Conservation (phyloP, 768 basidiomycete species). For the Amylocystis lapponica region DNA sequence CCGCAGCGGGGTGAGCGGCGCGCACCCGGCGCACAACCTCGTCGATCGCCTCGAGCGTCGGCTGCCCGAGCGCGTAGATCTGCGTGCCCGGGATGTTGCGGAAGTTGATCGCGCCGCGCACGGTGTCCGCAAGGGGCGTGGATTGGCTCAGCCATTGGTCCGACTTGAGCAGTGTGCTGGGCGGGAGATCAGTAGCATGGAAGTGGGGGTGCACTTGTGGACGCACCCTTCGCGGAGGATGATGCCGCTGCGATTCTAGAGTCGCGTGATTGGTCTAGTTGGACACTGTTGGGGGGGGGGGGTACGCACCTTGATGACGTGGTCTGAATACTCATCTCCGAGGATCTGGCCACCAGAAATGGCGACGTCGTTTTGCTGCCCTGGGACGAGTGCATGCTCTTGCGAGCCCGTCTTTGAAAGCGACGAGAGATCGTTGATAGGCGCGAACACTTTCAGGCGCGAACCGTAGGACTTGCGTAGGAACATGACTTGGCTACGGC, state of each 20-base stretch:
- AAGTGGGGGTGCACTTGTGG: slow-evolving; percentile 2
- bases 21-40: slow-evolving; percentile 68
- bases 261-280: no score
- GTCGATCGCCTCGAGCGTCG: slow-evolving; percentile 81
- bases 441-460: slow-evolving; percentile 84
- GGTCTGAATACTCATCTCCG: slow-evolving; percentile 93
- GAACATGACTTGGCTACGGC: slow-evolving; percentile 73
- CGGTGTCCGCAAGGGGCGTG: slow-evolving; percentile 53
- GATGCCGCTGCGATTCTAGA: slow-evolving; percentile 87
- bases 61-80: slow-evolving; percentile 92
- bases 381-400: slow-evolving; percentile 50
- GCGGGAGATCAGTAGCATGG: background rate
- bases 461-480: slow-evolving; percentile 78
- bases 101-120: slow-evolving; percentile 95
- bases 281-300: no score
- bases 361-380: slow-evolving; percentile 68
- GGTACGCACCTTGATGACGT: slow-evolving; percentile 79
- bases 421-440: slow-evolving; percentile 80
- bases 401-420: slow-evolving; percentile 67
- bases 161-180: slow-evolving; percentile 82
- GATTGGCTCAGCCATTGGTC: slow-evolving; percentile 86
- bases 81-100: slow-evolving; percentile 73
- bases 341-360: slow-evolving; percentile 80
- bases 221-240: slow-evolving; percentile 83
- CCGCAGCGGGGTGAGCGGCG: slow-evolving; percentile 50